Percentiles rank a stretch among this genome's conserved stretches.
phyloP scores from a whole-genome alignment of 2,329 filamentous ascomycete genomes.

The Coleophoma crateriformis region DNA sequence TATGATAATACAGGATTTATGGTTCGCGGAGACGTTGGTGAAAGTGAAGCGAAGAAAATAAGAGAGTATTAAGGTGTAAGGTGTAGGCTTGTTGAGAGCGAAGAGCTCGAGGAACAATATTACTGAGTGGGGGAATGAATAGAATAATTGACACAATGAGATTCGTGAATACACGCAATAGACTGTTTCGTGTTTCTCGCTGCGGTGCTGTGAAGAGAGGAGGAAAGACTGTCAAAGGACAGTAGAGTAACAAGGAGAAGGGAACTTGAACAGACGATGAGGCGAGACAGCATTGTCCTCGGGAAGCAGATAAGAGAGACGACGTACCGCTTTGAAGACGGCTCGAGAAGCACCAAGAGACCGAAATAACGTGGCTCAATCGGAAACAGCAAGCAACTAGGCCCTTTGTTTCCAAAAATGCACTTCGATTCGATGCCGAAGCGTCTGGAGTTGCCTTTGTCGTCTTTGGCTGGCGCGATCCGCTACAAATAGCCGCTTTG shows the following conservation, averaged over 20 bases:
- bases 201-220: too few relatives aligned
- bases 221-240: not conserved
- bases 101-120: conserved; percentile 1
- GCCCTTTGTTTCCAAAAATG: conserved; percentile 17
- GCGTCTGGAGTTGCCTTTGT: conserved; percentile 13
- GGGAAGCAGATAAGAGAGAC: not conserved
- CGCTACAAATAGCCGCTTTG: conserved; percentile 22
- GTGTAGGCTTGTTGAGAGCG: not conserved
- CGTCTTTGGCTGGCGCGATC: conserved; percentile 11
- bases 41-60: too few relatives aligned
- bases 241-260: conserved; percentile 1
- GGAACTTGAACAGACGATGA: not conserved
- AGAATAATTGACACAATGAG: too few relatives aligned
- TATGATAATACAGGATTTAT: not conserved
- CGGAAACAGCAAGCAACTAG: conserved; percentile 13
- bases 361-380: conserved; percentile 7
- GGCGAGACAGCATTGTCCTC: not conserved
- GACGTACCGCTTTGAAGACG: conserved; percentile 14
- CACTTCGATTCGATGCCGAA: too few relatives aligned
- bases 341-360: conserved; percentile 8
- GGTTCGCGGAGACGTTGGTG: too few relatives aligned
- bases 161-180: conserved; percentile 2
- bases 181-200: not conserved
- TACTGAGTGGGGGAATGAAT: not conserved
- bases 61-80: not conserved